phyloP scores from a whole-genome alignment of 495 filamentous ascomycete species.

The Aspergillus bridgeri region DNA sequence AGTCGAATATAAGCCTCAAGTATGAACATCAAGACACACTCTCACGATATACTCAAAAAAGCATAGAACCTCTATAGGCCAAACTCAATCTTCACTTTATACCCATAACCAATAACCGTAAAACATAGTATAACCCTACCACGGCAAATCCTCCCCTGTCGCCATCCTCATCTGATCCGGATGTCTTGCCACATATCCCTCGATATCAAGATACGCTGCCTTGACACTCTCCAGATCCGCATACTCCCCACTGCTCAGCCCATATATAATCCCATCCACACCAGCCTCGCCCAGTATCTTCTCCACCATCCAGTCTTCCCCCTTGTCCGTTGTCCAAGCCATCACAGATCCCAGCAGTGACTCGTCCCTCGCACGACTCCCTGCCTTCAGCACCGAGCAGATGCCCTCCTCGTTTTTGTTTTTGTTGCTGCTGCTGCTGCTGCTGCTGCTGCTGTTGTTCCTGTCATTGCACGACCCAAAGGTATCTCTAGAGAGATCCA shows the following conservation, averaged over 20 bases:
- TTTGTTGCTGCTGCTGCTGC: too few species aligned
- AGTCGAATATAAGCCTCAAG: too few species aligned
- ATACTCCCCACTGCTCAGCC: neutral
- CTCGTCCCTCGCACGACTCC: neutral
- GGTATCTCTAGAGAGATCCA: neutral
- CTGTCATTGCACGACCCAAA: neutral
- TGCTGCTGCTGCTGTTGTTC: too few species aligned
- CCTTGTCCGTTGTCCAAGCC: constrained; percentile 1
- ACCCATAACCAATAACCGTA: too few species aligned
- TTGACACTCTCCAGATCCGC: neutral
- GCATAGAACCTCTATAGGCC: too few species aligned
- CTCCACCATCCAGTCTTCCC: neutral
- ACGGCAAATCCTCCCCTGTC: constrained; percentile 5
- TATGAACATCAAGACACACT: too few species aligned
- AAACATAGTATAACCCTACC: too few species aligned
- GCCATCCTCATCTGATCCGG: constrained; percentile 3
- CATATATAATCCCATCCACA: constrained; percentile 10
- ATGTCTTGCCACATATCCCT: neutral
- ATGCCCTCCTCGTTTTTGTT: neutral
- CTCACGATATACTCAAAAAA: neutral
- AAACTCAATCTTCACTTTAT: too few species aligned
- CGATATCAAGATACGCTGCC: constrained; percentile 2
- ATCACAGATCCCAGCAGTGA: constrained; percentile 3
- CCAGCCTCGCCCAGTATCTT: neutral
- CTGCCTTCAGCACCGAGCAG: constrained; percentile 2